Percentiles rank a stretch among this genome's conserved stretches.
Evolutionary conservation across 352 stramenopile genomes (phyloP).

Genomic region (Globisporangium takayamanum): DNA sequence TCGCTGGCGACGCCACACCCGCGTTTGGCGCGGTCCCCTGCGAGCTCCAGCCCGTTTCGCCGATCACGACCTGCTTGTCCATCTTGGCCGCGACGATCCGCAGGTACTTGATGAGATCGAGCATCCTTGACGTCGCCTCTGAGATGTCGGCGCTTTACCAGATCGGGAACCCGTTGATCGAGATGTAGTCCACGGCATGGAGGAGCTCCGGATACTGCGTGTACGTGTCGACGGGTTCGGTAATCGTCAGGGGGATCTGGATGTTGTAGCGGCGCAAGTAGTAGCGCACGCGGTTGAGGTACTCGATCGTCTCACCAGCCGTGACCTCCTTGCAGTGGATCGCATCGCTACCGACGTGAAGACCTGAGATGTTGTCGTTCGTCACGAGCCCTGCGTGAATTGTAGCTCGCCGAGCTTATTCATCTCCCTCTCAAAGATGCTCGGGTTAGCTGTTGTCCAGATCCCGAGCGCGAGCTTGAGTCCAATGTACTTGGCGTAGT

Average conservation of each 20-base stretch:
- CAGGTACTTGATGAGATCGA: constrained; percentile 50
- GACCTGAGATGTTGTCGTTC: constrained; percentile 35
- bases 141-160: constrained; percentile 49
- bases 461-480: constrained; percentile 58
- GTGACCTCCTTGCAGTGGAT: constrained; percentile 61
- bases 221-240: constrained; percentile 68
- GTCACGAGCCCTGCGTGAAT: constrained; percentile 19
- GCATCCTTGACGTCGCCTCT: constrained; percentile 34
- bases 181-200: constrained; percentile 60
- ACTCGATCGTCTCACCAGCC: constrained; percentile 35
- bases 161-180: constrained; percentile 76
- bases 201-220: constrained; percentile 45
- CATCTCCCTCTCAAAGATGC: constrained; percentile 40
- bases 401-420: constrained; percentile 23
- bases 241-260: constrained; percentile 54
- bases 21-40: constrained; percentile 22
- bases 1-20: constrained; percentile 33
- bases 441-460: constrained; percentile 36
- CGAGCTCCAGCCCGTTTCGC: constrained; percentile 67
- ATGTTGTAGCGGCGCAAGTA: constrained; percentile 33
- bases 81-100: constrained; percentile 33
- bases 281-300: constrained; percentile 55
- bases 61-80: constrained; percentile 56
- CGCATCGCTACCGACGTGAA: constrained; percentile 61
- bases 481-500: constrained; percentile 31